Percentiles rank a stretch among this genome's conserved stretches.
phyloP scores from a whole-genome alignment of 495 filamentous ascomycete species.

The Penicillium lividum region DNA sequence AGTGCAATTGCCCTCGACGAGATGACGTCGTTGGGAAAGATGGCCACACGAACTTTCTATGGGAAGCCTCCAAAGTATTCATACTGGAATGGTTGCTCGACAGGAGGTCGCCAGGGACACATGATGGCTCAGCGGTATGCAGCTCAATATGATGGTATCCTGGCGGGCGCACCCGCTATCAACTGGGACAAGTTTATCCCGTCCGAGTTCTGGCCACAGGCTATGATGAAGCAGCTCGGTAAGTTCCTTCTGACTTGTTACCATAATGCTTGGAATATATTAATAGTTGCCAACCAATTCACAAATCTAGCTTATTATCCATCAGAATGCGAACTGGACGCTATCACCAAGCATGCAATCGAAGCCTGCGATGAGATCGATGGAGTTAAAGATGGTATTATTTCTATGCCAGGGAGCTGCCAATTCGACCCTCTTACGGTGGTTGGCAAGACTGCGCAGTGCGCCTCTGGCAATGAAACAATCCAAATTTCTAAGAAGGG shows the following conservation, averaged over 20 bases:
- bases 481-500: background rate
- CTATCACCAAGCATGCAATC: background rate
- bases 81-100: constrained; percentile 51
- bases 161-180: constrained; percentile 51
- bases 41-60: constrained; percentile 19
- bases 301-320: too few relatives aligned
- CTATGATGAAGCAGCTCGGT: constrained; percentile 20
- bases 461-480: background rate
- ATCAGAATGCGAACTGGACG: background rate
- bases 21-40: constrained; percentile 26
- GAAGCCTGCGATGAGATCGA: background rate
- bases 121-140: constrained; percentile 47
- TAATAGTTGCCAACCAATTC: too few relatives aligned
- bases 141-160: constrained; percentile 57
- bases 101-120: constrained; percentile 48
- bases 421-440: background rate
- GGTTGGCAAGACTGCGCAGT: background rate
- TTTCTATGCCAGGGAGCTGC: background rate
- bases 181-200: constrained; percentile 40
- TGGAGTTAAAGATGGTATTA: background rate
- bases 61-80: constrained; percentile 25
- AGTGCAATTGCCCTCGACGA: constrained; percentile 39
- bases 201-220: constrained; percentile 19
- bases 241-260: too few relatives aligned
- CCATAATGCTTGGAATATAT: too few relatives aligned